Evolutionary conservation across 176 grass and related monocot species (phyloP).

Genomic region (Rhipidocladum racemiflorum): DNA sequence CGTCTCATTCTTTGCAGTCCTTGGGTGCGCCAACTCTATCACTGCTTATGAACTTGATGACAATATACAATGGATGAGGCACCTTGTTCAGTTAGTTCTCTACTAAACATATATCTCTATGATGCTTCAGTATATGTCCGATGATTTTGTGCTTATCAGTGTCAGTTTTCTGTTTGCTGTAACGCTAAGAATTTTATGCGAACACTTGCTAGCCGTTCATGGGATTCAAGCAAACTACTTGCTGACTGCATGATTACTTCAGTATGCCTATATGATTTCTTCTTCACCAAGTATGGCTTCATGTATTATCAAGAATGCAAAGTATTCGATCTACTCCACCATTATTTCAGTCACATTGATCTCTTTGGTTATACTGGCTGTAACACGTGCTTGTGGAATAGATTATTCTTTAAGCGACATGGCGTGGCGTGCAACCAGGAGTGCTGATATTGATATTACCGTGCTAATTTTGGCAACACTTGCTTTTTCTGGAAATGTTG

Average conservation of each 20-base stretch:
- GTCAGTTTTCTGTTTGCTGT: background rate
- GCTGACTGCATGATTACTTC: slow-evolving; percentile 28
- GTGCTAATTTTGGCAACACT: slow-evolving; percentile 6
- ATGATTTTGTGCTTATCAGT: background rate
- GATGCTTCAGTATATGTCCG: background rate
- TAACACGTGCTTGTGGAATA: background rate
- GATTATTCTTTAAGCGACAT: background rate
- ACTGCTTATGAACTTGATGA: slow-evolving; percentile 19
- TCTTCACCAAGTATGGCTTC: slow-evolving; percentile 20
- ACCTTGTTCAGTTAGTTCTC: background rate
- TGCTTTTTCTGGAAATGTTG: background rate
- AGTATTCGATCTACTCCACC: background rate
- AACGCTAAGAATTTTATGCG: slow-evolving; percentile 1
- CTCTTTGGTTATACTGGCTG: background rate
- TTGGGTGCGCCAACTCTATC: background rate
- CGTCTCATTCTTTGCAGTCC: background rate
- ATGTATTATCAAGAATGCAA: background rate
- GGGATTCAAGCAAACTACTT: slow-evolving; percentile 5
- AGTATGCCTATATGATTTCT: slow-evolving; percentile 25
- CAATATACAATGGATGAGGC: slow-evolving; percentile 19
- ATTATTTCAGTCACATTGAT: background rate
- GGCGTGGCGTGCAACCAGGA: background rate
- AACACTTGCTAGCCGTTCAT: background rate
- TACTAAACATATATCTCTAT: background rate
- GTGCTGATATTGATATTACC: background rate